Base-by-base conservation (phyloP, 2,329 filamentous ascomycete species). In the Podosphaera leucotricha region DNA sequence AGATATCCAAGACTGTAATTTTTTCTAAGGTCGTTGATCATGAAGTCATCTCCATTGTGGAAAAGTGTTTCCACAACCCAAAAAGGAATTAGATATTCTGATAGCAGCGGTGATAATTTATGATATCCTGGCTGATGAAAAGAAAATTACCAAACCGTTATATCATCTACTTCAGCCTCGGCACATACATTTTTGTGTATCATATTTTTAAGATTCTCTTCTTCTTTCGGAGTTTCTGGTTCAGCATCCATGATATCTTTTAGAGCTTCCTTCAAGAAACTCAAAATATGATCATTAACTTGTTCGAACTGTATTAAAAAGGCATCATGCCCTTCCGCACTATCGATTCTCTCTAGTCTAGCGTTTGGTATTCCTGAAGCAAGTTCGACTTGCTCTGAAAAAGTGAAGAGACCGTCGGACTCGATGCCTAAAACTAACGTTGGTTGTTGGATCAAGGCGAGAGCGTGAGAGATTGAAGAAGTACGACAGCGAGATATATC, bases 231-330 rank as follows among this genome's bases (percentile, higher is more conserved):
- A 22, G 56, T 57, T 33, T 58, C 57, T 2, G 61, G 61, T 2
- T 66, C 71, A 19, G 72, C 71, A 30, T 61, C 64, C 86, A 95
- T 94, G 50, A 98, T 87, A 51, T 93, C 82, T 0, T 85, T 83
- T 24, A 98, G 60, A 2, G 80, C 75, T 54, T 87, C 76, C 46
- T 77, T 71, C 60, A 98, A 66, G 58, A 98, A 98, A 2, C 72
- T 72, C 16, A 94, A 63, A 42, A 94, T 75, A 57, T 93, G 83
- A 26, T 66, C 69, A 61, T 98, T 98, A 47, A 95, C 90, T 62
- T 95, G 87, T 64, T 94, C 84, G 57, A 98, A 98, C 61, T 98
- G 87, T 44, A 98, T 64, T 55, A 98, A 62, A 60, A 98, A 98
- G 0, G 90, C 90, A 60, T 98, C 90, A 55, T 98, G 90, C 1